Percentiles rank a stretch among this genome's conserved stretches.
Conservation (phyloP, 495 filamentous ascomycete genomes). For the Penicillium mononematosum region DNA sequence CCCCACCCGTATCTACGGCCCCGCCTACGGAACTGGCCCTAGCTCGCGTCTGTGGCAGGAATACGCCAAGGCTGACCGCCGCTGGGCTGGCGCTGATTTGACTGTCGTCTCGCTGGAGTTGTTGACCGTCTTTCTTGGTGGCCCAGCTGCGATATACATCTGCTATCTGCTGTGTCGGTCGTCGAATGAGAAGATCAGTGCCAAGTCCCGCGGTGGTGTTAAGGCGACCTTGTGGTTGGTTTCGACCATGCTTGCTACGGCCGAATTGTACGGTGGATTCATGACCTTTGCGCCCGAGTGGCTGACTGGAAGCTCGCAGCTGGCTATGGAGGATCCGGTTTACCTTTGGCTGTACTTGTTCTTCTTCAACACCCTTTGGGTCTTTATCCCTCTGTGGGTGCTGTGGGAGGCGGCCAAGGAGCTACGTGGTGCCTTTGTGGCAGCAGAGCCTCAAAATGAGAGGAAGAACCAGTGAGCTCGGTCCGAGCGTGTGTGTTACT, state of each 20-base stretch:
- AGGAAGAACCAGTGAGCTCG: slow-evolving; percentile 18
- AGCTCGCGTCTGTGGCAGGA: slow-evolving; percentile 82
- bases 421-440: slow-evolving; percentile 56
- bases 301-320: slow-evolving; percentile 71
- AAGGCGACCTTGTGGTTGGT: slow-evolving; percentile 64
- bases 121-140: slow-evolving; percentile 77
- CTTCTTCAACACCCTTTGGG: slow-evolving; percentile 93
- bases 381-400: slow-evolving; percentile 74
- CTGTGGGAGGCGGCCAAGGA: slow-evolving; percentile 65
- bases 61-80: slow-evolving; percentile 80
- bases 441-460: slow-evolving; percentile 15
- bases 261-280: slow-evolving; percentile 92
- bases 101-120: slow-evolving; percentile 80
- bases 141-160: slow-evolving; percentile 67
- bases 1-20: slow-evolving; percentile 65
- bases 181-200: slow-evolving; percentile 25
- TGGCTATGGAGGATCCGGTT: slow-evolving; percentile 80
- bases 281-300: slow-evolving; percentile 98
- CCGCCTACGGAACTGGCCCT: slow-evolving; percentile 63
- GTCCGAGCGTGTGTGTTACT: not conserved
- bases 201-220: slow-evolving; percentile 28
- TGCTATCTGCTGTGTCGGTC: slow-evolving; percentile 59
- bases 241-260: slow-evolving; percentile 77
- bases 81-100: slow-evolving; percentile 80
- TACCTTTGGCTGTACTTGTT: slow-evolving; percentile 84